A percentile compares a stretch with the other conserved stretches of the same genome.
These are phyloP conservation scores for Crithidia expoeki DNA, from an alignment of 208 protist genomes.

Conservation along the genomic window DNA sequence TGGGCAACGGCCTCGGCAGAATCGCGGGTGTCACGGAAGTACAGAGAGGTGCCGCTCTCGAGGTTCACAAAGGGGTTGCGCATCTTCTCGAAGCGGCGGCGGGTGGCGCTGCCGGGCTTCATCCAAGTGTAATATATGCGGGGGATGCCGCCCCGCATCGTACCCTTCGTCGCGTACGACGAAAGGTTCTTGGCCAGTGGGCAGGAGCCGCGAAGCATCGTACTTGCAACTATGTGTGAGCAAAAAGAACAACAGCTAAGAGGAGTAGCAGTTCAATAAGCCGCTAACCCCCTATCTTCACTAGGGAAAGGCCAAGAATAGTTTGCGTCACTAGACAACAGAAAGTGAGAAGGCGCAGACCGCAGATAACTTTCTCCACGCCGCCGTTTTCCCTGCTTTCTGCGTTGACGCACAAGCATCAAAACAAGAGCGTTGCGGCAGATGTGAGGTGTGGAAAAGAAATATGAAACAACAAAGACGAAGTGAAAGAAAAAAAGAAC, in stretches of 20 bases:
- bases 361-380: neutral
- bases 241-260: too few species aligned
- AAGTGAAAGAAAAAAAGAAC: neutral
- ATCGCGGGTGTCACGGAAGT: slow-evolving; percentile 91
- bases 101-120: slow-evolving; percentile 89
- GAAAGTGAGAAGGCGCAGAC: neutral
- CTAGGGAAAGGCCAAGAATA: too few species aligned
- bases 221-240: neutral
- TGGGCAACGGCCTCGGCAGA: slow-evolving; percentile 87
- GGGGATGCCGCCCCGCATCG: slow-evolving; percentile 91
- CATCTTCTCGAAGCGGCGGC: slow-evolving; percentile 93
- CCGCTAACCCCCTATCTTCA: too few species aligned
- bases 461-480: neutral
- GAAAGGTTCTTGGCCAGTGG: slow-evolving; percentile 77
- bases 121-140: slow-evolving; percentile 95
- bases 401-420: neutral
- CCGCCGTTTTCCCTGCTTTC: neutral
- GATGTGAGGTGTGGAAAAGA: too few species aligned
- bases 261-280: too few species aligned
- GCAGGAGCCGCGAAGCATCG: slow-evolving; percentile 59
- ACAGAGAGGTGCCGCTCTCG: slow-evolving; percentile 91
- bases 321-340: too few species aligned
- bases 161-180: slow-evolving; percentile 89
- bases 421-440: neutral
- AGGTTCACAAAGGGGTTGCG: slow-evolving; percentile 93